Base-by-base conservation (phyloP, 2,329 filamentous ascomycete species). In the Bipolaris bicolor region DNA sequence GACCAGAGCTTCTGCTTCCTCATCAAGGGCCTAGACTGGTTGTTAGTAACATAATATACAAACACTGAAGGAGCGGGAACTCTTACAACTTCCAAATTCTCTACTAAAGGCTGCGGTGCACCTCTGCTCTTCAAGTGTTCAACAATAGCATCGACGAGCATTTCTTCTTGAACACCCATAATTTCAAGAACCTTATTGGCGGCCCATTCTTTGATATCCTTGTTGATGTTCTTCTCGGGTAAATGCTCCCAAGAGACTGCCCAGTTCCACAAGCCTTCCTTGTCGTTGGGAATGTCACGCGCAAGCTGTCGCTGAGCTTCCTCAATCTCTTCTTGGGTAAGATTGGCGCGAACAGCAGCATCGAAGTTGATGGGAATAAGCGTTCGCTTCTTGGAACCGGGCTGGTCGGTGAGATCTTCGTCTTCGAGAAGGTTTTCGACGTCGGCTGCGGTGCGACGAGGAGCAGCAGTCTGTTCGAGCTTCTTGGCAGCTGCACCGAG, bases 131-230 rank as follows among this genome's bases (percentile, higher is more conserved):
- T 86, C 61, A 99, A 80, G 77, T 96, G 92, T 69, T 92, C 90
- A 72, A 97, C 89, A 37, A 98, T 92, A 41, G 95, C 89, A 72
- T 97, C 93, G 31, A 99, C 92, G 46, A 99, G 82, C 80, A 97
- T 88, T 78, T 98, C 91, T 76, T 99, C 95, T 78, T 98, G 92
- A 56, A 99, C 90, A 58, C 96, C 96, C 47, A 99, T 84, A 69
- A 95, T 96, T 77, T 99, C 95, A 59, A 99, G 89, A 66, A 98
- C 91, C 84, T 98, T 99, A 85, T 96, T 96, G 81, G 97, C 92
- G 55, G 98, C 91, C 79, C 97, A 99, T 29, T 94, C 93, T 70
- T 90, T 87, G 66, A 99, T 86, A 74, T 97, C 93, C 63, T 96
- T 90, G 59, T 87, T 85, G 58, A 98, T 86, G 40, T 95, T 84